Evolutionary conservation across 805 yeast species (phyloP), one percentile per base, ranked within the genome.

Genomic region (Scheffersomyces lignosus): DNA sequence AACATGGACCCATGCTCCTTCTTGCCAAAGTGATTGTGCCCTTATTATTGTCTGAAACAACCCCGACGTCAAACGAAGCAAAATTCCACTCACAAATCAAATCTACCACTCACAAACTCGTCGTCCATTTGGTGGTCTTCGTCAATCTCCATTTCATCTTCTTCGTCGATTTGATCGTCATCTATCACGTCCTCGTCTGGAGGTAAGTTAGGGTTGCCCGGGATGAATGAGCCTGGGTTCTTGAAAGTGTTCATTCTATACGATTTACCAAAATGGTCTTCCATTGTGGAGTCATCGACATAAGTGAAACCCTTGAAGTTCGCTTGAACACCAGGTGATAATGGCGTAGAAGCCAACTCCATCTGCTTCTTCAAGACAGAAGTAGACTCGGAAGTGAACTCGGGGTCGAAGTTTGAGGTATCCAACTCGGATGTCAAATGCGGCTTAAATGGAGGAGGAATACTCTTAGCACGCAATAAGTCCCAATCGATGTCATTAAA

Each of bases 361-460:
- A 72, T 70, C 49, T 80, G 86, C 51, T 79, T 80, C 52, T 67
- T 83, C 59, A 89, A 77, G 27, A 81, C 81, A 6, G 95, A 83
- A 0, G 96, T 88, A 13, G 95, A 83, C 29, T 95, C 87, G 51
- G 82, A 83, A 15, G 99, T 93, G 64, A 93, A 93, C 63, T 93
- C 98, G 4, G 99, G 98, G 59, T 93, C 99, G 63, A 93, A 93
- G 64, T 93, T 93, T 3, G 96, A 87, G 3, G 96, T 91, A 62
- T 93, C 99, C 2, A 93, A 81, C 57, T 93, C 99, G 27, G 87
- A 82, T 7, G 83, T 69, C 46, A 93, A 76, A 58, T 88, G 96
- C 3, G 99, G 99, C 62, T 88, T 88, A 71, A 88, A 91, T 2
- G 99, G 99, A 17, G 99, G 99, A 28, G 96, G 95, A 7, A 91